A percentile compares a stretch with the other conserved stretches of the same genome.
These are phyloP conservation scores for Dendrothele bispora DNA, from an alignment of 768 basidiomycete genomes.

Conservation along the genomic window DNA sequence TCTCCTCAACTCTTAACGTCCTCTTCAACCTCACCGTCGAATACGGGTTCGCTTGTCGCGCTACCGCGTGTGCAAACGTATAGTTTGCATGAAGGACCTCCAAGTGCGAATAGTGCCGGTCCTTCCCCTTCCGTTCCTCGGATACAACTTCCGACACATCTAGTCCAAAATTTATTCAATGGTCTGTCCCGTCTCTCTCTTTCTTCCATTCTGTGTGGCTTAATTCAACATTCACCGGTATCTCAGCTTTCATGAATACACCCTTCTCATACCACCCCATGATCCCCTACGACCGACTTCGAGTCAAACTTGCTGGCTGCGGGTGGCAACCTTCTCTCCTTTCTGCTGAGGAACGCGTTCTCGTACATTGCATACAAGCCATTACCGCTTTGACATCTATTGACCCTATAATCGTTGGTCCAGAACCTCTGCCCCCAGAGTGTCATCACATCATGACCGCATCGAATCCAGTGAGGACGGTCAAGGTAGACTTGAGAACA, in stretches of 20 bases:
- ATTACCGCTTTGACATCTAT: conserved; percentile 5
- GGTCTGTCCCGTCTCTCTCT: not conserved
- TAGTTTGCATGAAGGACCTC: too few species aligned
- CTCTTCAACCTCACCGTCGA: not conserved
- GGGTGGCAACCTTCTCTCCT: conserved; percentile 8
- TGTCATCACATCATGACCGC: too few species aligned
- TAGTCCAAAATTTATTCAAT: conserved; percentile 6
- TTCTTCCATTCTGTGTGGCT: not conserved
- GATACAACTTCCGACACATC: not conserved
- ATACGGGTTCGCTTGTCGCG: too few species aligned
- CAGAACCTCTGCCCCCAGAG: too few species aligned
- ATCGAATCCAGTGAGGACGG: too few species aligned
- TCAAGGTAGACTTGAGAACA: too few species aligned
- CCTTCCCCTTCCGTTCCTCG: too few species aligned
- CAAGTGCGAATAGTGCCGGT: too few species aligned
- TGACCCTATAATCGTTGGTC: conserved; percentile 6
- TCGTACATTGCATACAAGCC: conserved; percentile 12
- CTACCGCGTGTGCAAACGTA: too few species aligned
- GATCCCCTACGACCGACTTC: not conserved
- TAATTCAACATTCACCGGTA: not conserved
- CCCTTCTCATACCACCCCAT: conserved; percentile 5
- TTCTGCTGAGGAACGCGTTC: conserved; percentile 5
- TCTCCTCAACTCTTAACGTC: not conserved
- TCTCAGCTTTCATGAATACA: not conserved
- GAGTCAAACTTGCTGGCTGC: not conserved